A percentile compares a stretch with the other conserved stretches of the same genome.
phyloP scores from a whole-genome alignment of 371 early-diverging fungal genomes.

The Lichtheimia ramosa region DNA sequence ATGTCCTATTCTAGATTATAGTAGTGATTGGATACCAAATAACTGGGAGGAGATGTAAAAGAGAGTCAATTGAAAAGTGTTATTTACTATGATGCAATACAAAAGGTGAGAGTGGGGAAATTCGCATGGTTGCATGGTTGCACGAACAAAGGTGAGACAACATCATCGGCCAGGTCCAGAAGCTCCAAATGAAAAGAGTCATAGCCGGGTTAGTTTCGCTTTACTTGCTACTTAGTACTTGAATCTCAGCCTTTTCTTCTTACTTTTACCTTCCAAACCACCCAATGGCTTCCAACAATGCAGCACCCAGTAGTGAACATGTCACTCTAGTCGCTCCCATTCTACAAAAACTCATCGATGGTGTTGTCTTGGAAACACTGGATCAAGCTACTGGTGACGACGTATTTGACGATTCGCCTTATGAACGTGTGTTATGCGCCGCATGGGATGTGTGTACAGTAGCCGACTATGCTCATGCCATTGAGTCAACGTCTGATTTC shows the following conservation, averaged over 20 bases:
- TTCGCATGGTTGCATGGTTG: no score
- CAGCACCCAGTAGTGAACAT: background rate
- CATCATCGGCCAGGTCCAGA: no score
- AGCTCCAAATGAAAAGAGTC: no score
- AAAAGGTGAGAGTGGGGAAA: no score
- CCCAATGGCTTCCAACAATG: background rate
- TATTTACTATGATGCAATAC: no score
- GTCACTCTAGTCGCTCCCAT: conserved; percentile 28
- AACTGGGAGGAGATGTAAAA: no score
- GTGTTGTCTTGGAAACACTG: conserved; percentile 21
- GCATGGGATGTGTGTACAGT: conserved; percentile 47
- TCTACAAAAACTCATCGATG: conserved; percentile 32
- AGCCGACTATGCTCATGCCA: conserved; percentile 28
- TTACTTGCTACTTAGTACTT: no score
- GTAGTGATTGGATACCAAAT: no score
- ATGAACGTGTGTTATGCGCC: conserved; percentile 42
- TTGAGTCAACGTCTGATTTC: conserved; percentile 18
- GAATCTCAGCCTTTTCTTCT: background rate
- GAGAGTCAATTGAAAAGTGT: no score
- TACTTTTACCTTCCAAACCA: background rate
- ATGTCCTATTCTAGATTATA: no score
- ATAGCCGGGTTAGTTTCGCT: no score
- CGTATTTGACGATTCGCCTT: conserved; percentile 40
- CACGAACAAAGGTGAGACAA: no score
- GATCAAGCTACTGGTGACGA: conserved; percentile 17